Evolutionary conservation across 108 stramenopile genomes (phyloP), one percentile per base, ranked within the genome.

Genomic region (Nannochloropsis gaditana): DNA sequence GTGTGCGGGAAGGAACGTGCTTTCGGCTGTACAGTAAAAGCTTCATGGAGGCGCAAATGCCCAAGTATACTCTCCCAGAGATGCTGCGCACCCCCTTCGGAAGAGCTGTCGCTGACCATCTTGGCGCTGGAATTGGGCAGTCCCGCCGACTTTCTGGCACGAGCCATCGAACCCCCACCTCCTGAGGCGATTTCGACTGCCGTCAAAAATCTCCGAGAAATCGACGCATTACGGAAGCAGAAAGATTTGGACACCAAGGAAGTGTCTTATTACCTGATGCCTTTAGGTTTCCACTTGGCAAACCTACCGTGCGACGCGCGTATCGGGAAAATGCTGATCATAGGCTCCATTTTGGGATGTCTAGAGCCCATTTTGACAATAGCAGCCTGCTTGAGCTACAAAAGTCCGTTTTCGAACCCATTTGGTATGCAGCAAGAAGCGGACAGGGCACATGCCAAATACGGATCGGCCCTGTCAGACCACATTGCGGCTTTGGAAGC

Each of bases 101-200:
- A 95, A 47, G 95, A 95, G 85, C 91, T 95, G 43, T 86, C 92
- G 5, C 84, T 95, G 44, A 93, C 95, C 88, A 86, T 92, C 21
- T 92, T 94, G 80, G 84, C 94, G 9, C 85, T 97, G 5, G 89
- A 89, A 73, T 83, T 90, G 11, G 86, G 89, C 44, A 45, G 82
- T 42, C 87, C 88, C 41, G 84, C 84, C 42, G 92, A 94, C 5
- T 97, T 97, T 86, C 86, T 98, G n/a, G 85, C 81, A 11, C 90
- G 93, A 73, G 95, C 97, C 3, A 94, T 95, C n/a, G 95, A 99
- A 84, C 95, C 98, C n/a, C 97, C 97, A 43, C 87, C 90, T 3
- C 83, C 86, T 19, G 91, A 93, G 44, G 88, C 59, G 59, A 73
- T 73, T n/a, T 2, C 59, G 44, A 85, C 88, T 21, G 88, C 88